These are phyloP conservation scores for Oryza glaberrima DNA, from an alignment of 176 grass and related monocot species.

Conservation along the genomic window DNA sequence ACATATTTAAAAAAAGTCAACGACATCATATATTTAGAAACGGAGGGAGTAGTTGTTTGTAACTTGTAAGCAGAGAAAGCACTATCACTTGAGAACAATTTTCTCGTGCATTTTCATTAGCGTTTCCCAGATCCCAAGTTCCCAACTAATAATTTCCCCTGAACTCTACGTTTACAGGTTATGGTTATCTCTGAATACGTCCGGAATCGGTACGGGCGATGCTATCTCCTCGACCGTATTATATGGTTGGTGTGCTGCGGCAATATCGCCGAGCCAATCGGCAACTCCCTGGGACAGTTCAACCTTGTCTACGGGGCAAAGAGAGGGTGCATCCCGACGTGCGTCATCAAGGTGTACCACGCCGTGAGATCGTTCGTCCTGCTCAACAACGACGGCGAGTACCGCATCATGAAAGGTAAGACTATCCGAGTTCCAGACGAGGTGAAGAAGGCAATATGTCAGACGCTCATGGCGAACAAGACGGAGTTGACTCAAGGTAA, in stretches of 20 bases:
- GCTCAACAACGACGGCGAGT: conserved; percentile 1
- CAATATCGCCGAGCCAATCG: conserved; percentile 33
- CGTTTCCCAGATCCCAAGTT: too few relatives aligned
- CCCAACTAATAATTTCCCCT: too few relatives aligned
- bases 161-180: background rate
- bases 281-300: conserved; percentile 17
- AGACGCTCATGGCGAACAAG: background rate
- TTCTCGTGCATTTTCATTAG: too few relatives aligned
- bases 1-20: too few relatives aligned
- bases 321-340: background rate
- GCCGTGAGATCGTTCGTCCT: conserved; percentile 25
- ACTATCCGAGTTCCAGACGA: background rate
- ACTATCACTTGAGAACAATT: too few relatives aligned
- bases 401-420: conserved; percentile 10
- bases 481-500: background rate
- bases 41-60: too few relatives aligned
- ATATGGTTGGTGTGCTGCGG: conserved; percentile 1
- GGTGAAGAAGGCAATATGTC: background rate
- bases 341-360: conserved; percentile 10
- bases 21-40: too few relatives aligned
- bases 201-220: background rate
- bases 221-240: background rate
- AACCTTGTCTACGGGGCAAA: background rate
- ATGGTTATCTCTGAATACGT: conserved; percentile 35
- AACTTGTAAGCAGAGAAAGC: too few relatives aligned